Conservation (phyloP, 1,284 basidiomycete genomes). For the Sutorius eximius region DNA sequence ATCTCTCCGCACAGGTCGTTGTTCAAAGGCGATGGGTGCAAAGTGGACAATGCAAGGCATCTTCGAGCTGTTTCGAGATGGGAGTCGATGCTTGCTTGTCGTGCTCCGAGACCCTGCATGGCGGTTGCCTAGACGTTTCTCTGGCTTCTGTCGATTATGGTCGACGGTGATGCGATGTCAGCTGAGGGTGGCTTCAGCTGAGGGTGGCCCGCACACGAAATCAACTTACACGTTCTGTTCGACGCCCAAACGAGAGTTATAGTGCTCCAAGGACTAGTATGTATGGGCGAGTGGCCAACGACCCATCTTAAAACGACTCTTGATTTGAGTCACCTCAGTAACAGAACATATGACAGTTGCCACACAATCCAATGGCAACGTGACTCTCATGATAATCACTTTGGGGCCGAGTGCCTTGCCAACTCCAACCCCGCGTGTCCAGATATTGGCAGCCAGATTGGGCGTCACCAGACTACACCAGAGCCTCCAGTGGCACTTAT, state of each 20-base stretch:
- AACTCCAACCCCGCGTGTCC: background rate
- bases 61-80: slow-evolving; percentile 21
- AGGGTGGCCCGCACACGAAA: background rate
- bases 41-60: slow-evolving; percentile 17
- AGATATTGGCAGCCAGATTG: no score
- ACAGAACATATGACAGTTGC: no score
- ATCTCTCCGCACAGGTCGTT: slow-evolving; percentile 6
- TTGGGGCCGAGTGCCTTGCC: background rate
- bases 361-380: no score
- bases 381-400: no score
- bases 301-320: no score
- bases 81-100: slow-evolving; percentile 24
- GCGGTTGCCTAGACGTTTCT: background rate
- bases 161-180: background rate
- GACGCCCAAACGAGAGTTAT: background rate
- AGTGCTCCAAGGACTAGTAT: no score
- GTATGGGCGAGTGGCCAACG: no score
- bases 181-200: background rate
- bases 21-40: background rate
- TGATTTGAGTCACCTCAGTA: no score
- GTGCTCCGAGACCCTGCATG: slow-evolving; percentile 15
- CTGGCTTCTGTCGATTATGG: background rate
- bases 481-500: no score
- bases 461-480: no score
- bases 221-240: background rate